phyloP scores from a whole-genome alignment of 352 stramenopile species.

The Hyaloperonospora brassicae region DNA sequence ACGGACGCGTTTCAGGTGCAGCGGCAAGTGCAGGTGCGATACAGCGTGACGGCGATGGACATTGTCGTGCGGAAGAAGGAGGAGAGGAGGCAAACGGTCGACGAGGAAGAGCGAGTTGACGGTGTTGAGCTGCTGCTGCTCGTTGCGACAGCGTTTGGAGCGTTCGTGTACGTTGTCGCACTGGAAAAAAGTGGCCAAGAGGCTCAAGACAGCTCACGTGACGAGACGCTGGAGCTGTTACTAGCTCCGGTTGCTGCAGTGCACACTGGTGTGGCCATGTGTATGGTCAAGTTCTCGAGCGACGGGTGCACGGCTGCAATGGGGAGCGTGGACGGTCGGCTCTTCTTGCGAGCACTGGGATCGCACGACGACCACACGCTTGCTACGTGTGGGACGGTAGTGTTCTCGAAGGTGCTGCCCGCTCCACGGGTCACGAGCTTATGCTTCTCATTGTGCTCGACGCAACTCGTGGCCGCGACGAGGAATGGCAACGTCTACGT shows the following conservation, averaged over 20 bases:
- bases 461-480: slow-evolving; percentile 35
- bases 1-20: slow-evolving; percentile 14
- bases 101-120: no score
- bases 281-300: slow-evolving; percentile 32
- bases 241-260: slow-evolving; percentile 11
- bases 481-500: slow-evolving; percentile 66
- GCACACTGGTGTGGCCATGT: slow-evolving; percentile 29
- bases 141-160: slow-evolving; percentile 31
- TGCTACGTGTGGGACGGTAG: slow-evolving; percentile 18
- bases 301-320: slow-evolving; percentile 29
- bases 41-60: slow-evolving; percentile 32
- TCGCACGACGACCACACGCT: slow-evolving; percentile 1
- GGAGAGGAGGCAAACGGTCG: no score
- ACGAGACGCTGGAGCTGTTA: not conserved
- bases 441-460: slow-evolving; percentile 32
- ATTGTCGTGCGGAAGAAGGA: slow-evolving; percentile 8
- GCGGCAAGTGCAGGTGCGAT: slow-evolving; percentile 20
- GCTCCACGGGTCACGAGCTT: slow-evolving; percentile 49
- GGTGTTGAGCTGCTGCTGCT: slow-evolving; percentile 14
- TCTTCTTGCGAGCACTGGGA: slow-evolving; percentile 34
- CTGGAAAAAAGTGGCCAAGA: not conserved
- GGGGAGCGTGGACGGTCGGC: slow-evolving; percentile 42
- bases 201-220: not conserved
- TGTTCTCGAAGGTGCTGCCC: slow-evolving; percentile 32
- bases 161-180: slow-evolving; percentile 26